Evolutionary conservation across 1,284 basidiomycete species (phyloP).

Genomic region (Ceratobasidium sp.): DNA sequence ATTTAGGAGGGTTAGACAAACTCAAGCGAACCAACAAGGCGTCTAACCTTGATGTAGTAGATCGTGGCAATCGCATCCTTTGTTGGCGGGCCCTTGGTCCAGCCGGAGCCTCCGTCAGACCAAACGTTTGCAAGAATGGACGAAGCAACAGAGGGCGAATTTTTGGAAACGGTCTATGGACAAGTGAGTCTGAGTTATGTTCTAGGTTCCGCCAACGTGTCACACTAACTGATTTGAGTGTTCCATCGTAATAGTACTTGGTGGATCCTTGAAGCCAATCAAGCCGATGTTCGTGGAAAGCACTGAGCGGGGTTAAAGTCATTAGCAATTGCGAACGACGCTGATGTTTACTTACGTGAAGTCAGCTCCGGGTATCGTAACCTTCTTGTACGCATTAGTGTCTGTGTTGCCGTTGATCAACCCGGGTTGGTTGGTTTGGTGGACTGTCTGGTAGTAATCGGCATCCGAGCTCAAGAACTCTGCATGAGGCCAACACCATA

Average conservation of each 20-base stretch:
- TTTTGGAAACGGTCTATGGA: slow-evolving; percentile 40
- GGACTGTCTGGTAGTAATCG: slow-evolving; percentile 38
- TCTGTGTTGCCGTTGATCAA: slow-evolving; percentile 36
- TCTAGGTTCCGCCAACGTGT: not conserved
- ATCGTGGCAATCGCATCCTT: slow-evolving; percentile 42
- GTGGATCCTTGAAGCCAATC: slow-evolving; percentile 41
- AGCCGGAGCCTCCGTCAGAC: slow-evolving; percentile 32
- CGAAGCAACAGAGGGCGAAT: slow-evolving; percentile 38
- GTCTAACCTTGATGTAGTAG: slow-evolving; percentile 41
- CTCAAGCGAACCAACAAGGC: not conserved
- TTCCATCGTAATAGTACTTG: slow-evolving; percentile 40
- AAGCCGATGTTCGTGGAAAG: slow-evolving; percentile 43
- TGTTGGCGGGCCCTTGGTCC: slow-evolving; percentile 41
- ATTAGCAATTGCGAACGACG: not conserved
- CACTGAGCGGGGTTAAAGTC: slow-evolving; percentile 21
- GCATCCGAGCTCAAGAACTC: slow-evolving; percentile 39
- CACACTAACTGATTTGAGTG: slow-evolving; percentile 24
- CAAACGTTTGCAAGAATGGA: slow-evolving; percentile 34
- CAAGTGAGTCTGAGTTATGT: not conserved
- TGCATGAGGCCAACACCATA: not conserved
- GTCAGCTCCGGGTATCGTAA: slow-evolving; percentile 12
- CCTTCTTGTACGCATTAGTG: slow-evolving; percentile 29
- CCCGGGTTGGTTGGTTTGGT: slow-evolving; percentile 41
- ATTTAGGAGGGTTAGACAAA: not conserved
- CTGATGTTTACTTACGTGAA: slow-evolving; percentile 18